Evolutionary conservation across 257 asterid genomes (phyloP), one percentile per base, ranked within the genome.

Genomic region (Euphrasia confusa): DNA sequence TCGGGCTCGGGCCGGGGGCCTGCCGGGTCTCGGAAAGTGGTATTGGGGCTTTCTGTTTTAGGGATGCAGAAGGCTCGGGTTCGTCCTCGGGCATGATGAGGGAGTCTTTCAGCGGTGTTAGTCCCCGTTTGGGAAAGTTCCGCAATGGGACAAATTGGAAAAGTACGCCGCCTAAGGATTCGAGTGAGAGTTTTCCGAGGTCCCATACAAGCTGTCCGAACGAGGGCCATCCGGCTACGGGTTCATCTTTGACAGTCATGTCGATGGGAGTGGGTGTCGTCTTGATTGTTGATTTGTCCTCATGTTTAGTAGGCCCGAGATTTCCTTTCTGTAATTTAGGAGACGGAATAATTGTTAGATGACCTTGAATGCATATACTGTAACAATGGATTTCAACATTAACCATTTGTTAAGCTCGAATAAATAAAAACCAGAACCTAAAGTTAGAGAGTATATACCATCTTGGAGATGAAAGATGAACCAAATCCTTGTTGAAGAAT

Each of bases 401-500:
- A 10, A 40, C 33, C 33, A 30, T 30, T 30, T 30, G 5, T 30
- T 30, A 30, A 30, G 2, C 40, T 6, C 40, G 40, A 35, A 35
- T 7, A 35, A 44, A 44, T 44, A 2, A 2, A 44, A 44, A 35
- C 40, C 49, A 13, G 15, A 44, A 14, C 4, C 1, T 44, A 13
- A 14, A 44, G 15, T 11, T 45, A 45, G 52, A 45, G 52, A 50
- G 28, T 26, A 53, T 50, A 26, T 73, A 89, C 95, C 87, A 60
- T 70, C 71, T 71, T 81, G 68, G 88, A 72, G 74, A 71, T 69
- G 75, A 78, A 61, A n/a, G 89, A 74, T 40, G 96, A 82, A 64
- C 96, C 97, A 63, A 89, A 80, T 67, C 97, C 96, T 54, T 83
- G 96, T 72, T 85, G 99, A 70, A 89, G 87, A 78, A 78, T 69